phyloP scores from a whole-genome alignment of 2,329 filamentous ascomycete species.

The Plenodomus tracheiphilus region DNA sequence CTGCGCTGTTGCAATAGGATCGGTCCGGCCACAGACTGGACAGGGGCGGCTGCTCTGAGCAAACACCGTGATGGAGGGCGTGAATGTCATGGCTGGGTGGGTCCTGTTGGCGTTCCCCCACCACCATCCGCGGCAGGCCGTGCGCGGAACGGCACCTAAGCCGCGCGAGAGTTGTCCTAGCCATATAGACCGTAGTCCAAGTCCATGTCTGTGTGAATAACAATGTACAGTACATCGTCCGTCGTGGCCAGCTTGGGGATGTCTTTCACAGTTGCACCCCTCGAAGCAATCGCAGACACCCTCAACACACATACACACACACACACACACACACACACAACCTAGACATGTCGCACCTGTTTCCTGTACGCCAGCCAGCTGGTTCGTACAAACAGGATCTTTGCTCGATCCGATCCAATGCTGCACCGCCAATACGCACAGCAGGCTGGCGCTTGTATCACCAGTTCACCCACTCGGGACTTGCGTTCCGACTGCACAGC shows the following conservation, averaged over 20 bases:
- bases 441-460: not conserved
- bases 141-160: constrained; percentile 12
- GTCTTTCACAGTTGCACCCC: not conserved
- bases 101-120: constrained; percentile 11
- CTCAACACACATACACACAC: not conserved
- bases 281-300: too few species aligned
- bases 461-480: not conserved
- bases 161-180: constrained; percentile 3
- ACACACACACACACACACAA: too few species aligned
- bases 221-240: too few species aligned
- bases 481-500: not conserved
- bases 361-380: not conserved
- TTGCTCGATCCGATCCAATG: not conserved
- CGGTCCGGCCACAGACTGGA: not conserved
- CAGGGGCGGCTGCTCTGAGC: constrained; percentile 1
- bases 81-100: constrained; percentile 10
- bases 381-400: not conserved
- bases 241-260: not conserved
- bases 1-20: not conserved
- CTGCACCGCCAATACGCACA: not conserved
- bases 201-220: too few species aligned
- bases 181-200: too few species aligned
- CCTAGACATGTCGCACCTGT: not conserved
- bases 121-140: constrained; percentile 17
- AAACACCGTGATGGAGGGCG: constrained; percentile 18